Evolutionary conservation across 2,329 filamentous ascomycete species (phyloP), one percentile per base, ranked within the genome.

Genomic region (Colletotrichum sp.): DNA sequence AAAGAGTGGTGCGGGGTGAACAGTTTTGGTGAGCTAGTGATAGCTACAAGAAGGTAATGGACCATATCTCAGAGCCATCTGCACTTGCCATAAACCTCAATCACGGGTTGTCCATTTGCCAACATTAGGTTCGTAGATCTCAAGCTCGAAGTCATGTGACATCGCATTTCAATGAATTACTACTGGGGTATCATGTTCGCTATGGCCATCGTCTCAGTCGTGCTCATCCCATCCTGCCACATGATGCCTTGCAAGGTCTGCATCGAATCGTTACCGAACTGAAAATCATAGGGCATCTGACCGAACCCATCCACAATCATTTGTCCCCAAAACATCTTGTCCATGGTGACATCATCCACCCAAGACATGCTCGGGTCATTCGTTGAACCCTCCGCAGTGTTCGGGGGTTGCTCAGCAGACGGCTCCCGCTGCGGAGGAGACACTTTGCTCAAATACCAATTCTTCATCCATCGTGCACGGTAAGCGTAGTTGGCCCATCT

Each of bases 381-480:
- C 6, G n/a, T 0, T 8, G 24, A 8, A 8, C n/a, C 15, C 12
- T 24, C 67, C 7, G 49, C 12, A 0, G 21, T 26, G 8, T n/a
- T 26, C 0, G 26, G 16, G 0, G 26, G n/a, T 21, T 73, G 59
- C 4, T 36, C 44, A 9, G 26, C 9, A 12, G 32, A n/a, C 10
- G 36, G 52, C 26, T 75, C 73, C 21, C 60, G 21, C 9, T 57
- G n/a, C 2, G 36, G 32, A n/a, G 49, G 57, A 28, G 13, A 28
- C 7, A 52, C 15, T 71, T 79, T 81, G 15, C 78, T 77, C 5
- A 81, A 3, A 59, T 83, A 87, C 86, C 86, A 87, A n/a, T 84
- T 82, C 21, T 83, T 78, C 18, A 87, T 84, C 86, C 85, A 87
- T 2, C 83, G 80, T 8, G 85, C 69, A 72, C 85, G 86, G 67